These are phyloP conservation scores for Epichloe uncinata DNA, from an alignment of 2,329 filamentous ascomycete genomes.

Conservation along the genomic window DNA sequence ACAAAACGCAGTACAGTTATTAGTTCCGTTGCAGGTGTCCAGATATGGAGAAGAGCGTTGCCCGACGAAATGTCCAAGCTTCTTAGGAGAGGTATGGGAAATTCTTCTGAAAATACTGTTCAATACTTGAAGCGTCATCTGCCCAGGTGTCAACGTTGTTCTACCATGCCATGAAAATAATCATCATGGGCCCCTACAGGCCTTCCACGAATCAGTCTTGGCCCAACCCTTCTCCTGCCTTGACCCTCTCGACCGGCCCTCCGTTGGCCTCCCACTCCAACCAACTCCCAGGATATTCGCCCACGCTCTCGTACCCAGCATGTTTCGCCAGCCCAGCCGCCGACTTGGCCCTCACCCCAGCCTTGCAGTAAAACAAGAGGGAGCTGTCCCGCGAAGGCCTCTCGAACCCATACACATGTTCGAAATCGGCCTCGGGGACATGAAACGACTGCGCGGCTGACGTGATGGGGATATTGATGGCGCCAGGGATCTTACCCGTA, in stretches of 20 bases:
- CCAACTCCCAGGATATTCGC: constrained; percentile 66
- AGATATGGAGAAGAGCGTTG: not conserved
- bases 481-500: constrained; percentile 63
- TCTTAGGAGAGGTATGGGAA: not conserved
- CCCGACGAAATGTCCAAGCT: not conserved
- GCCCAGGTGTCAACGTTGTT: not conserved
- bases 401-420: constrained; percentile 65
- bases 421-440: constrained; percentile 64
- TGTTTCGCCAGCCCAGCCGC: constrained; percentile 66
- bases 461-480: constrained; percentile 70
- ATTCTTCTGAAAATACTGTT: not conserved
- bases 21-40: not conserved
- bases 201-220: not conserved
- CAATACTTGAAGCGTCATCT: not conserved
- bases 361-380: constrained; percentile 85
- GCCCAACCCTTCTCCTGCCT: not conserved
- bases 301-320: constrained; percentile 59
- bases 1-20: not conserved
- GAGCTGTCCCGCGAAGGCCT: constrained; percentile 44
- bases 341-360: constrained; percentile 67
- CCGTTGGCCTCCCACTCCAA: constrained; percentile 68
- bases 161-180: not conserved
- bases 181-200: too few relatives aligned
- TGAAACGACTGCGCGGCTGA: constrained; percentile 69
- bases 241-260: constrained; percentile 35